Conservation (phyloP, 2,329 filamentous ascomycete genomes). For the Phyllosticta ampelicida region DNA sequence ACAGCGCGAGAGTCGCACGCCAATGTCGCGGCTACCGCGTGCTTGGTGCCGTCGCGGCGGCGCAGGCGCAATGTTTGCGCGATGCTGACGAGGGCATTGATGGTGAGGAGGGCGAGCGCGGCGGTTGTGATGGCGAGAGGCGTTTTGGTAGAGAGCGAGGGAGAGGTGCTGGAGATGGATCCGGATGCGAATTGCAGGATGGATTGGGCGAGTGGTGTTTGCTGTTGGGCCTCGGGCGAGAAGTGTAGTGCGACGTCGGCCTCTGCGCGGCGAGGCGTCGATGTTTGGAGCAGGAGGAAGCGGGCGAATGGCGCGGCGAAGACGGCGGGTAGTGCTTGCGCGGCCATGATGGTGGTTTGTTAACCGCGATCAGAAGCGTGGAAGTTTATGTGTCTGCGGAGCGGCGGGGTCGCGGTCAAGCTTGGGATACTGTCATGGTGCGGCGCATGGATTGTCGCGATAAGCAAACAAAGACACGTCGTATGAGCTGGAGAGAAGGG, state of each 20-base stretch:
- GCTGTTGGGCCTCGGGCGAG: background rate
- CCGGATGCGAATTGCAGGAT: background rate
- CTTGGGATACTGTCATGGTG: background rate
- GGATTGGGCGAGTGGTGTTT: background rate
- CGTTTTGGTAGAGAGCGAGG: background rate
- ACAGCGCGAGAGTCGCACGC: background rate
- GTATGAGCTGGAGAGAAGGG: no score
- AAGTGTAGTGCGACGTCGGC: background rate
- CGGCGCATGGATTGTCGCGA: background rate
- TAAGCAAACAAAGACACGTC: background rate
- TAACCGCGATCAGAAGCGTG: no score
- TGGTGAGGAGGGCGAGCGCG: background rate
- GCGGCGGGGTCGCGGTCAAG: background rate
- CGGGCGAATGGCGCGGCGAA: background rate
- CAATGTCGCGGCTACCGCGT: background rate
- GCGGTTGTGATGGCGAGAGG: background rate
- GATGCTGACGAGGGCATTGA: constrained; percentile 3
- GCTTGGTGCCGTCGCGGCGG: background rate
- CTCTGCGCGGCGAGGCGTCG: background rate
- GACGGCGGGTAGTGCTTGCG: background rate
- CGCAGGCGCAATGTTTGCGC: constrained; percentile 3
- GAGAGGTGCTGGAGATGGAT: background rate
- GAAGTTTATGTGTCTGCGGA: background rate
- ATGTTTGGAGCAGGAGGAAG: background rate
- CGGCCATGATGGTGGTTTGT: background rate